Conservation (phyloP, 345 rosid genomes). For the Microthlaspi erraticum region DNA sequence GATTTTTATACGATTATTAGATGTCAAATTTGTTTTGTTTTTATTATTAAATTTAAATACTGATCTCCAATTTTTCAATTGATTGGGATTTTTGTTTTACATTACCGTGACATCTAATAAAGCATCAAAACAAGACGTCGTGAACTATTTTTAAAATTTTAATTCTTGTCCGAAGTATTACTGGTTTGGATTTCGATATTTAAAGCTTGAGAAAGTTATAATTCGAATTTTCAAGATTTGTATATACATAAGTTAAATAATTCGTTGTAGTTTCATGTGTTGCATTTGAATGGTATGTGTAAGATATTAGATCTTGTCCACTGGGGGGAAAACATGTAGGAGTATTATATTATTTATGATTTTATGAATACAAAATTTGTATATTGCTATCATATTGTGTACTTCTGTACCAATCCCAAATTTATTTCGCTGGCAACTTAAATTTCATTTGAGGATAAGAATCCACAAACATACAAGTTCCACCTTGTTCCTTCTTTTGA, state of each 20-base stretch:
- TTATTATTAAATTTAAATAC: neutral
- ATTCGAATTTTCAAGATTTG: neutral
- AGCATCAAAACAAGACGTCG: neutral
- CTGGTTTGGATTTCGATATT: neutral
- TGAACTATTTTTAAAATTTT: neutral
- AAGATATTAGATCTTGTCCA: neutral
- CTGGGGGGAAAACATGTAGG: too few species aligned
- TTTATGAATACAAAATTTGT: neutral
- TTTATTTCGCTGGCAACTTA: neutral
- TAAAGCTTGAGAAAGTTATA: neutral
- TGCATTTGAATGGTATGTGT: neutral
- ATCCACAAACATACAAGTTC: slow-evolving; percentile 38
- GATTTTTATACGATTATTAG: neutral
- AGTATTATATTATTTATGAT: too few species aligned
- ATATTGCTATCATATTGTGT: slow-evolving; percentile 4
- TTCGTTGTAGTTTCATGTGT: neutral
- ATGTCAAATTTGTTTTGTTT: too few species aligned
- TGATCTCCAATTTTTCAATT: too few species aligned
- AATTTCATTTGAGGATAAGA: slow-evolving; percentile 32
- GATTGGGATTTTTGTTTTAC: too few species aligned
- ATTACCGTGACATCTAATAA: neutral
- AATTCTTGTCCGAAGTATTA: neutral
- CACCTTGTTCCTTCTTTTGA: slow-evolving; percentile 43
- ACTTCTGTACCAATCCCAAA: neutral
- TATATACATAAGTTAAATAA: neutral